Evolutionary conservation across 2,329 filamentous ascomycete species (phyloP).

Genomic region (Neonectria punicea): DNA sequence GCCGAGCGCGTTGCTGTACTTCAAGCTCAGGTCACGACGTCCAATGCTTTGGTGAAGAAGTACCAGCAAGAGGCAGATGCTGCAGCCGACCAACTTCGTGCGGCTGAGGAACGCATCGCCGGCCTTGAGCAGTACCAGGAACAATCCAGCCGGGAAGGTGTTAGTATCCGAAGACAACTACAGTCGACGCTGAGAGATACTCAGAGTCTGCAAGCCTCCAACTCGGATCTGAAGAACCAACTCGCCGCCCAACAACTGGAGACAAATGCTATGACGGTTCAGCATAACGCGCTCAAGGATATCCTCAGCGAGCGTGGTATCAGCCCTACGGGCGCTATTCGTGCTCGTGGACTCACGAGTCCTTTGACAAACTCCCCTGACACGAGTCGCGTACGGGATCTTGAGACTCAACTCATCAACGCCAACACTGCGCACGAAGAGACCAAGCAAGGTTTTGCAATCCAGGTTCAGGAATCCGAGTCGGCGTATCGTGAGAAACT

Average conservation of each 20-base stretch:
- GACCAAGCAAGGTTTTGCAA: slow-evolving; percentile 79
- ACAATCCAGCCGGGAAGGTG: slow-evolving; percentile 91
- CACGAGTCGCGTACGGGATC: slow-evolving; percentile 78
- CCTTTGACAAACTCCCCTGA: slow-evolving; percentile 81
- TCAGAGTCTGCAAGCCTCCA: slow-evolving; percentile 82
- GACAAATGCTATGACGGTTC: slow-evolving; percentile 90
- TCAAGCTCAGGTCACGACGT: slow-evolving; percentile 80
- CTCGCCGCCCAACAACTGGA: slow-evolving; percentile 89
- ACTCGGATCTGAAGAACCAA: slow-evolving; percentile 83
- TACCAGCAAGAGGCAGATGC: slow-evolving; percentile 90
- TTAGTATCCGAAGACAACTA: slow-evolving; percentile 88
- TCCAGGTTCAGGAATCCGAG: slow-evolving; percentile 87
- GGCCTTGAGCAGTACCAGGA: slow-evolving; percentile 97
- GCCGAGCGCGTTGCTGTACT: slow-evolving; percentile 77
- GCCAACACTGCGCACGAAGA: slow-evolving; percentile 87
- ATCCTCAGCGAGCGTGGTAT: slow-evolving; percentile 90
- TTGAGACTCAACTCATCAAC: slow-evolving; percentile 87
- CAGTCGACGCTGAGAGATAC: slow-evolving; percentile 86
- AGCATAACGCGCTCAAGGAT: slow-evolving; percentile 93
- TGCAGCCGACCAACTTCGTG: slow-evolving; percentile 88
- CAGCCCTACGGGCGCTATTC: slow-evolving; percentile 76
- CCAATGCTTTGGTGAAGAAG: slow-evolving; percentile 83
- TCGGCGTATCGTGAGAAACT: slow-evolving; percentile 91
- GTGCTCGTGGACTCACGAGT: slow-evolving; percentile 78
- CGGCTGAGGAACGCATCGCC: slow-evolving; percentile 95